Base-by-base conservation (phyloP, 169 alveolate species). In the Plasmodium vivax region DNA sequence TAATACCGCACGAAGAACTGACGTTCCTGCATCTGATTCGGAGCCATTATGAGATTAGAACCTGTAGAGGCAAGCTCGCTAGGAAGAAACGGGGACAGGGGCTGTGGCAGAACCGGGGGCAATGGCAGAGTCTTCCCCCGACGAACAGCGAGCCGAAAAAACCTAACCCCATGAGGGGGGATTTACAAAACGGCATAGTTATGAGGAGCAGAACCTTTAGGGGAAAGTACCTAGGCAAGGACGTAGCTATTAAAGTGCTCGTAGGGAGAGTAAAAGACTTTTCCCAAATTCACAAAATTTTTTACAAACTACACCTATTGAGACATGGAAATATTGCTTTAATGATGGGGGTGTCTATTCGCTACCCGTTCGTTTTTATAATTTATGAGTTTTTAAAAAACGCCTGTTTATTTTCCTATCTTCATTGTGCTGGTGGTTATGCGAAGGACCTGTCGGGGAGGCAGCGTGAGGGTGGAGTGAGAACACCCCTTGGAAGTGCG, bases 201-300 rank as follows among this genome's bases (percentile, higher is more conserved):
- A n/a, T 90, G 27, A n/a, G 47, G 4, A 90, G 94, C 27, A 79
- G 93, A 82, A 82, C 87, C 23, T 93, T 85, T 77, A 72, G 34
- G 45, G 96, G 96, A 3, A 93, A 84, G 74, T 93, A 90, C 79
- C 56, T 93, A 68, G 96, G 96, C 6, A 93, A 83, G 54, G 93
- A 93, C 36, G 96, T 93, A 75, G 96, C 96, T n/a, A 93, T 93
- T 36, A 93, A 90, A 56, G 84, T 93, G 47, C 71, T 93, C 74
- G 94, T 93, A 41, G 93, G 93, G 9, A 85, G 83, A 30, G 73
- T 90, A 79, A 90, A 79, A 90, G 77, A 90, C 58, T 90, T 80
- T 90, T 34, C 32, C 41, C 30, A 90, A 79, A 71, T 90, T 10
- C 91, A 93, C 58, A 77, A 84, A 83, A 79, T 84, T 0, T 12